phyloP scores from a whole-genome alignment of 208 protist species.

The Entamoeba nuttalli region DNA sequence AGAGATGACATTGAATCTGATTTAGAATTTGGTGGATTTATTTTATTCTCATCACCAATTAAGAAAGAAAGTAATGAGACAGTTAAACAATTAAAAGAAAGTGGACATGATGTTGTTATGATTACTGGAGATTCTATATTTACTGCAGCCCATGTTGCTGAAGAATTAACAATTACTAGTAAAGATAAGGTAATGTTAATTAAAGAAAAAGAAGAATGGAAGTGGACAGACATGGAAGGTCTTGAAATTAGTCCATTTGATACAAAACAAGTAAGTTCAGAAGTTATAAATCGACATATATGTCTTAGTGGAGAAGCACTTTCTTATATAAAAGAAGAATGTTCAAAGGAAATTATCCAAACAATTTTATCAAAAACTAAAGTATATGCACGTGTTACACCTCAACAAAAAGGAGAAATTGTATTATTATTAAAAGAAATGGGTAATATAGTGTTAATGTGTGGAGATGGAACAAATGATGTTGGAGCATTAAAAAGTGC shows the following conservation, averaged over 20 bases:
- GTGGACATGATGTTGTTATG: conserved; percentile 4
- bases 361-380: background rate
- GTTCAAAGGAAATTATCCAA: background rate
- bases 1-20: conserved; percentile 53
- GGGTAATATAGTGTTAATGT: conserved; percentile 63
- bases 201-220: background rate
- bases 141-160: conserved; percentile 18
- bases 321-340: background rate
- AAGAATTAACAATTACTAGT: background rate
- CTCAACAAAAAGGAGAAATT: conserved; percentile 27
- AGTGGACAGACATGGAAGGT: background rate
- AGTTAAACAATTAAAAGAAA: background rate
- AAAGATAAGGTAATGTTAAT: background rate
- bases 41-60: conserved; percentile 57
- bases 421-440: conserved; percentile 60
- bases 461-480: conserved; percentile 82
- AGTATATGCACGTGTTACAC: conserved; percentile 25
- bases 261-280: background rate
- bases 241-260: background rate
- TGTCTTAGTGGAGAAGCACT: background rate
- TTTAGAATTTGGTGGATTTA: conserved; percentile 78
- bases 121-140: conserved; percentile 28
- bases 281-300: background rate
- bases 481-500: conserved; percentile 95
- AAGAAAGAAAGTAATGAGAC: background rate